phyloP scores from a whole-genome alignment of 345 rosid species.

The Sonneratia alba region DNA sequence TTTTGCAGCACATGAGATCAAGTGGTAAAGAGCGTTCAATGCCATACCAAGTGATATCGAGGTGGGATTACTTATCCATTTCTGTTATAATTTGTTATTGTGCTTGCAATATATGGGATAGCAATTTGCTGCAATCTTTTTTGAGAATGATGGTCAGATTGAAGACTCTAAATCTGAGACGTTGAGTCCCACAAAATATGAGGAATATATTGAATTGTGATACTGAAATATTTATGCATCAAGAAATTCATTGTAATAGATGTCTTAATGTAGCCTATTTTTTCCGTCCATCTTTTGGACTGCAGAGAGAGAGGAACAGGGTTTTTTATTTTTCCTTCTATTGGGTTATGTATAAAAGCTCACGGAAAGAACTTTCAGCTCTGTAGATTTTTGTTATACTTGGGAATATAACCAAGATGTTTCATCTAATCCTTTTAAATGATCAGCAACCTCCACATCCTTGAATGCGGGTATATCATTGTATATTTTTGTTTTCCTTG shows the following conservation, averaged over 20 bases:
- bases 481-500: not conserved
- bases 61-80: constrained; percentile 30
- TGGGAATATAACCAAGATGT: not conserved
- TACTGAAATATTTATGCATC: too few relatives aligned
- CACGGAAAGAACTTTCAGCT: not conserved
- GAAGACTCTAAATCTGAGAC: not conserved
- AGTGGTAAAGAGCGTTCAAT: constrained; percentile 98
- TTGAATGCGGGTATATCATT: not conserved
- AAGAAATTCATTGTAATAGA: not conserved
- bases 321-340: not conserved
- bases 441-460: not conserved
- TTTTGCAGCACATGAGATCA: constrained; percentile 91
- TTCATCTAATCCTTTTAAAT: not conserved
- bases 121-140: not conserved
- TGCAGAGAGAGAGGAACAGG: not conserved
- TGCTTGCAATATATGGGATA: not conserved
- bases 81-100: not conserved
- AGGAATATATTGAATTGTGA: not conserved
- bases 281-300: too few relatives aligned
- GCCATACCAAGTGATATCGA: constrained; percentile 99
- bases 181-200: not conserved
- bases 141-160: not conserved
- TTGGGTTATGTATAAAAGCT: not conserved
- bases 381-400: not conserved
- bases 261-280: not conserved